Conservation (phyloP, 306 rosid species). For the Trifolium fragiferum region DNA sequence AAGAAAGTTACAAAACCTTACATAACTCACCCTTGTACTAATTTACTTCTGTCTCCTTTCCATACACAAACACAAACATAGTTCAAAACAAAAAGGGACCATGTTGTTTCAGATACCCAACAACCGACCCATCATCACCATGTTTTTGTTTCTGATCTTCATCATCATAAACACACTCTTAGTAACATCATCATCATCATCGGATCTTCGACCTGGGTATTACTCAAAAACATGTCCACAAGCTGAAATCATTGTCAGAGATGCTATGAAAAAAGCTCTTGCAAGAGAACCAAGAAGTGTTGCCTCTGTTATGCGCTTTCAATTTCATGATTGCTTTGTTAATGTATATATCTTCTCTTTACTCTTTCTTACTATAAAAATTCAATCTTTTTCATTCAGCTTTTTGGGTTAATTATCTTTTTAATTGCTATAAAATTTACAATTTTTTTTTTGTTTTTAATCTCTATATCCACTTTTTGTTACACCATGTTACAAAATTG, state of each 20-base stretch:
- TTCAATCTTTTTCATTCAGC: neutral
- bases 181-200: conserved; percentile 34
- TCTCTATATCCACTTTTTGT: neutral
- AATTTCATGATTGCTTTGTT: conserved; percentile 90
- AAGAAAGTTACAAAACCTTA: conserved; percentile 28
- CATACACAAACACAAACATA: neutral
- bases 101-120: neutral
- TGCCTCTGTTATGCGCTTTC: conserved; percentile 93
- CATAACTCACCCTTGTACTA: neutral
- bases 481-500: neutral
- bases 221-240: conserved; percentile 65
- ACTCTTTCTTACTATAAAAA: conserved; percentile 4
- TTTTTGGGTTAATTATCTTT: too few relatives aligned
- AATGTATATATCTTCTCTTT: conserved; percentile 56
- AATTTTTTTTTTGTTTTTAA: too few relatives aligned
- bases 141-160: conserved; percentile 37
- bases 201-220: conserved; percentile 58
- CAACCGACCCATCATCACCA: conserved; percentile 13
- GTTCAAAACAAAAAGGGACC: conserved; percentile 9
- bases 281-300: conserved; percentile 69
- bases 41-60: neutral
- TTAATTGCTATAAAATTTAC: neutral
- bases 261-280: conserved; percentile 67
- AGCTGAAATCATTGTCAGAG: conserved; percentile 63
- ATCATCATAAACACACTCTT: conserved; percentile 36